phyloP scores from a whole-genome alignment of 1,139 yeast genomes.

The Nadsonia commutata region DNA sequence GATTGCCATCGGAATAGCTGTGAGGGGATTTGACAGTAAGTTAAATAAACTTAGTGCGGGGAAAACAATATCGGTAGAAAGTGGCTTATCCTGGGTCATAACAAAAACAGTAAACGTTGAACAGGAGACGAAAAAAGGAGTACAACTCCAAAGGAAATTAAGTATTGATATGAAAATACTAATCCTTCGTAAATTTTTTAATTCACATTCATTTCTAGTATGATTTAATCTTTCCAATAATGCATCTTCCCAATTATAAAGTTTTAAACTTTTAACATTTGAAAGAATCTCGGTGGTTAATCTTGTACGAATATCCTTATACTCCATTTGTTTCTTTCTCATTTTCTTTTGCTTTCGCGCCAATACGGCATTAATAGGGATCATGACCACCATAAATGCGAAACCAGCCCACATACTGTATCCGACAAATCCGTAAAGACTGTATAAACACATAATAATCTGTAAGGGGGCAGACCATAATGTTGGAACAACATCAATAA shows the following conservation, averaged over 20 bases:
- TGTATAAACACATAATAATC: conserved; percentile 36
- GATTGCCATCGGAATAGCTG: conserved; percentile 18
- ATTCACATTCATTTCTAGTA: conserved; percentile 78
- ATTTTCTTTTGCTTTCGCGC: conserved; percentile 34
- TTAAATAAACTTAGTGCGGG: conserved; percentile 53
- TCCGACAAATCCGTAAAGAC: conserved; percentile 45
- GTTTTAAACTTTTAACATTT: conserved; percentile 52
- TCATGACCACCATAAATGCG: conserved; percentile 34
- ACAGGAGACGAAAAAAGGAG: conserved; percentile 32
- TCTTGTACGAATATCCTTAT: conserved; percentile 32
- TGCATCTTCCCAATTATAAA: conserved; percentile 65
- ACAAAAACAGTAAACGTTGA: conserved; percentile 45
- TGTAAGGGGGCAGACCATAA: conserved; percentile 47
- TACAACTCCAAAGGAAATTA: conserved; percentile 36
- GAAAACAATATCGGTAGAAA: conserved; percentile 55
- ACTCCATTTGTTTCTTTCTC: conserved; percentile 49
- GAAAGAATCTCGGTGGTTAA: conserved; percentile 46
- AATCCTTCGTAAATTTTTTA: conserved; percentile 49
- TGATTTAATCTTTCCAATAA: conserved; percentile 34
- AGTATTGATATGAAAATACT: conserved; percentile 27
- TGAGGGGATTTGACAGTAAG: conserved; percentile 44
- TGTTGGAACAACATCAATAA: conserved; percentile 37
- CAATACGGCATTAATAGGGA: conserved; percentile 42
- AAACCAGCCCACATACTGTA: conserved; percentile 47
- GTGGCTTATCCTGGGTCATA: conserved; percentile 16